Evolutionary conservation across 257 asterid genomes (phyloP).

Genomic region (Solanum verrucosum): DNA sequence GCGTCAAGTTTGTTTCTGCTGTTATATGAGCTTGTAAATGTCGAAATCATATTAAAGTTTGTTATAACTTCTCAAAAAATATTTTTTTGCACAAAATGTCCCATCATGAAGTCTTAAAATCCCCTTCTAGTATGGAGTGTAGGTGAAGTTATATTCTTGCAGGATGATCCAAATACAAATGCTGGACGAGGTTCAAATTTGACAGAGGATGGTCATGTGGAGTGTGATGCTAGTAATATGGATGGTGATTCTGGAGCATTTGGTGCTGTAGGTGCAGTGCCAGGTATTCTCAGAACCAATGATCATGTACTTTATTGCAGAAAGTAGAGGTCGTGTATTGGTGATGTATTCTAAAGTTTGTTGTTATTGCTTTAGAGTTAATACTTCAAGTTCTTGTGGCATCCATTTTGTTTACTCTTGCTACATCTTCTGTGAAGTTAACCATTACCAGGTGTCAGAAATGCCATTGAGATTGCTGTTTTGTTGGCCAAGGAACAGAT

Average conservation of each 20-base stretch:
- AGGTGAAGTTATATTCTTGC: not conserved
- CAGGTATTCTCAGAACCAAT: conserved; percentile 38
- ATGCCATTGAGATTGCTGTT: conserved; percentile 77
- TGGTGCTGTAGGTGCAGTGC: conserved; percentile 96
- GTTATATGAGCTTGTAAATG: not conserved
- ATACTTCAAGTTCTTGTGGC: not conserved
- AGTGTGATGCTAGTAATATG: conserved; percentile 93
- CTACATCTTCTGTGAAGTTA: conserved; percentile 55
- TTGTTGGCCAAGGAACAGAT: conserved; percentile 85
- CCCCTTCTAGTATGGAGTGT: not conserved
- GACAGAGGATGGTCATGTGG: conserved; percentile 86
- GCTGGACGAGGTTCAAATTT: conserved; percentile 94
- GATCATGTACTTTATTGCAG: not conserved
- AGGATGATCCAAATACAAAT: conserved; percentile 95
- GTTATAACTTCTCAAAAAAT: not conserved
- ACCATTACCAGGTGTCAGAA: conserved; percentile 78
- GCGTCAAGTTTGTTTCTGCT: not conserved
- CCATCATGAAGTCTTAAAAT: not conserved
- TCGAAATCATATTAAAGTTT: not conserved
- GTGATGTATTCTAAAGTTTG: not conserved
- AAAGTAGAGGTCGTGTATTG: not conserved
- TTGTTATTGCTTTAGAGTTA: not conserved
- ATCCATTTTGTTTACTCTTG: conserved; percentile 26
- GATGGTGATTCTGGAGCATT: conserved; percentile 84
- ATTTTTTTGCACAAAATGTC: not conserved